Base-by-base conservation (phyloP, 75 land plant species). In the Adiantum capillusveneris region DNA sequence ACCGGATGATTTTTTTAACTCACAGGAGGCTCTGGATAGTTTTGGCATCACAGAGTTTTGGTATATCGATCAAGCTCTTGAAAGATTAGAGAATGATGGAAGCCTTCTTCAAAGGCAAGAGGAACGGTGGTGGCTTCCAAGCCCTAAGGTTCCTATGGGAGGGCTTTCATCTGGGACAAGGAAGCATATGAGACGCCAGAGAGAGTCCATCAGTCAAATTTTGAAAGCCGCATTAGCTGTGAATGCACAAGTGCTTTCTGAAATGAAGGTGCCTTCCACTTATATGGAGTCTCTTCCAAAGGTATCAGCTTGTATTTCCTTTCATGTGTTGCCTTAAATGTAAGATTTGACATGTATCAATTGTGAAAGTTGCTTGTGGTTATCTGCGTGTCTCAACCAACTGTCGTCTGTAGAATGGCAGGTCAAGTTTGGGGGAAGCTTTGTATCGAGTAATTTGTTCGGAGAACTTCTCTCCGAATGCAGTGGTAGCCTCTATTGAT, bases 181-280 rank as follows among this genome's bases (percentile, higher is more conserved):
- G 31, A 88, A 71, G 67, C 75, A 70, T 69, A 60, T 92, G 29
- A 84, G 65, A 37, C 77, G 55, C 58, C 89, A 82, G 57, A 85
- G 87, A 73, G 89, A 92, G 0, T 69, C 75, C 45, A 78, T 84
- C 6, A 85, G 71, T 44, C 89, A 92, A 76, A 83, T 88, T 0
- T 76, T 92, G 0, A 92, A 88, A 72, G 97, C 94, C 57, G 86
- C 94, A 29, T 78, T 83, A 86, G 86, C 89, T 6, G 84, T 88
- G 28, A 92, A 92, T 65, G 80, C 83, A 44, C 89, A 88, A 44
- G 77, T 88, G 6, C 70, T 92, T 25, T 73, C 82, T 0, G 94
- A 88, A 63, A 92, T 88, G 94, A 83, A 88, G 44, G 68, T 92
- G n/a, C 97, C 97, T 31, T 84, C 86, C 17, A 67, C 52, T 63